Conservation (phyloP, 75 land plant genomes). For the Pseudotsuga menziesii region DNA sequence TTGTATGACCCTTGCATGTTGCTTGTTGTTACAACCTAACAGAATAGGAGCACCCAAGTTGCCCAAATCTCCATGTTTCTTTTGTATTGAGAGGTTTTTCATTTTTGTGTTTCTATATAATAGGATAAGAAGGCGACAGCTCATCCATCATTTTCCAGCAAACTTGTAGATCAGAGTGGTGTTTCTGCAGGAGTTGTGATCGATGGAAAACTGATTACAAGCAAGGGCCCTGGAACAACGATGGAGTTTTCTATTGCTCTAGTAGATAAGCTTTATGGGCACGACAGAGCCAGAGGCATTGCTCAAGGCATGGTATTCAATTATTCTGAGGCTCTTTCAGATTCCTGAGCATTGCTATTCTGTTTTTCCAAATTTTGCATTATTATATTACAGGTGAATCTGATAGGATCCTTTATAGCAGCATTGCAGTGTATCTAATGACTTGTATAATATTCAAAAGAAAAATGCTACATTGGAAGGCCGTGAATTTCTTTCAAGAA, state of each 20-base stretch:
- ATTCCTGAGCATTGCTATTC: too few relatives aligned
- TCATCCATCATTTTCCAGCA: constrained; percentile 50
- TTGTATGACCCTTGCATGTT: constrained; percentile 11
- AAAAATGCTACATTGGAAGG: too few relatives aligned
- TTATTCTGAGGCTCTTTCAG: too few relatives aligned
- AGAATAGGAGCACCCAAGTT: not conserved
- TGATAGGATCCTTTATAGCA: too few relatives aligned
- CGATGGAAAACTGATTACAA: constrained; percentile 76
- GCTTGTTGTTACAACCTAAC: not conserved
- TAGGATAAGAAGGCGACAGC: constrained; percentile 70
- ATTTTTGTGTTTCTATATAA: constrained; percentile 8
- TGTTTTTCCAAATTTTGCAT: too few relatives aligned
- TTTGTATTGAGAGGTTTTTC: not conserved
- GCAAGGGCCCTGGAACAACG: constrained; percentile 71
- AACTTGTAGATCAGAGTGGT: constrained; percentile 41
- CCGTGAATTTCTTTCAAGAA: too few relatives aligned
- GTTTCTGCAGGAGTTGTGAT: constrained; percentile 61
- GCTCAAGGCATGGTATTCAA: constrained; percentile 76
- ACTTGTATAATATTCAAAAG: too few relatives aligned
- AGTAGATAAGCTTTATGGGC: constrained; percentile 70
- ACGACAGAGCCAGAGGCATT: constrained; percentile 57
- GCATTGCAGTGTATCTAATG: too few relatives aligned
- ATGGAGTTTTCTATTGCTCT: constrained; percentile 79
- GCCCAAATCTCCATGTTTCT: not conserved
- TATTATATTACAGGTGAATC: too few relatives aligned